phyloP scores from a whole-genome alignment of 768 basidiomycete genomes.

The Boletus subcaerulescens region DNA sequence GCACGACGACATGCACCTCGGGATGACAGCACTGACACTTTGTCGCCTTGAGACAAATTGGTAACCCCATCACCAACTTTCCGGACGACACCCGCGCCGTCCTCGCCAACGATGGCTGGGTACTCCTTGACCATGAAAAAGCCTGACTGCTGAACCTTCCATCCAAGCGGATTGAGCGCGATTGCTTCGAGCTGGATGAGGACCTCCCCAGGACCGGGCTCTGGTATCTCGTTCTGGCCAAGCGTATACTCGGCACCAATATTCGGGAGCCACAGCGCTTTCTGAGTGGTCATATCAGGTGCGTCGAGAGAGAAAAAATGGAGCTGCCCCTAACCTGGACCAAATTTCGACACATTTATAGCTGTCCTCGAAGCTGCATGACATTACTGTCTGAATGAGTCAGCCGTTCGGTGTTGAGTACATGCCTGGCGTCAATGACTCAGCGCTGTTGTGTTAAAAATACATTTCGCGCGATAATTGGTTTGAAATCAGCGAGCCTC shows the following conservation, averaged over 20 bases:
- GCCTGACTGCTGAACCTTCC: conserved; percentile 9
- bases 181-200: conserved; percentile 41
- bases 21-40: conserved; percentile 3
- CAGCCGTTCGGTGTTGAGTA: not conserved
- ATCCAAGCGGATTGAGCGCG: conserved; percentile 45
- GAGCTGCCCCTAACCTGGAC: not conserved
- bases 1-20: not conserved
- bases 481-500: no score
- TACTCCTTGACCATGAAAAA: conserved; percentile 29
- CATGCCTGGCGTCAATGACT: no score
- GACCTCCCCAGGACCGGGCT: conserved; percentile 41
- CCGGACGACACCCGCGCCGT: conserved; percentile 38
- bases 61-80: conserved; percentile 37
- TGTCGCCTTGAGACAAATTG: conserved; percentile 33
- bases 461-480: no score
- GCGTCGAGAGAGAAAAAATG: not conserved
- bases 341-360: not conserved
- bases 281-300: conserved; percentile 8
- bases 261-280: conserved; percentile 15
- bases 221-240: conserved; percentile 22
- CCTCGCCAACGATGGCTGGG: conserved; percentile 36
- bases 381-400: not conserved
- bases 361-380: not conserved
- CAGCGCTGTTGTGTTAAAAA: no score
- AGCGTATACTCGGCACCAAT: conserved; percentile 11